Evolutionary conservation across 148 eudicot species (phyloP).

Genomic region (Tetragonia tetragonoides): DNA sequence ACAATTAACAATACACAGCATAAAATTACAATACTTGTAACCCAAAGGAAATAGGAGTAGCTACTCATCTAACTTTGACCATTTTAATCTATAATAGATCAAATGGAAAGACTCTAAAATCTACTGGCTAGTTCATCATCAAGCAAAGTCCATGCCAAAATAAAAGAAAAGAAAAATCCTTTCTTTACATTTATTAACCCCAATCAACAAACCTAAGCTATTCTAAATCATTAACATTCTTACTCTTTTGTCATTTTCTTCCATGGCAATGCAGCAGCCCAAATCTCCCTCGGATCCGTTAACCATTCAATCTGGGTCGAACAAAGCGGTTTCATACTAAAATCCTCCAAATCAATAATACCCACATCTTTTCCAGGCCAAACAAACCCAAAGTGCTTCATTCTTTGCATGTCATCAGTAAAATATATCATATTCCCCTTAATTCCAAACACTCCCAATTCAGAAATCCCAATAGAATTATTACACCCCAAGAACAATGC

Average conservation of each 20-base stretch:
- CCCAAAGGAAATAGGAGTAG: too few relatives aligned
- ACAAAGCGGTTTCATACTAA: constrained; percentile 22
- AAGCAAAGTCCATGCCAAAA: too few relatives aligned
- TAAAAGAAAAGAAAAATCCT: too few relatives aligned
- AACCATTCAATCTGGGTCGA: constrained; percentile 16
- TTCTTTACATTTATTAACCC: too few relatives aligned
- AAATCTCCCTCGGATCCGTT: constrained; percentile 7
- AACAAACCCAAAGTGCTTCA: constrained; percentile 24
- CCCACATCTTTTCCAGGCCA: constrained; percentile 30
- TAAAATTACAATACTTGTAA: too few relatives aligned
- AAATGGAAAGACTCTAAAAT: too few relatives aligned
- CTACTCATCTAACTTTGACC: too few relatives aligned
- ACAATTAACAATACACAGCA: too few relatives aligned
- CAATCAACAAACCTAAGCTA: too few relatives aligned
- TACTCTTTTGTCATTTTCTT: background rate
- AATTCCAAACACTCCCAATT: constrained; percentile 16
- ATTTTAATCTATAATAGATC: too few relatives aligned
- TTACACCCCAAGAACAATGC: constrained; percentile 28
- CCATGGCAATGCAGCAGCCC: constrained; percentile 30
- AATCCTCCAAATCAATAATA: constrained; percentile 22
- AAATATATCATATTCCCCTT: constrained; percentile 26
- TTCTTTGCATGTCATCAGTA: constrained; percentile 31
- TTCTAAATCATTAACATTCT: too few relatives aligned
- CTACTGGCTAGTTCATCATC: too few relatives aligned
- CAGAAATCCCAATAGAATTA: constrained; percentile 20